Conservation (phyloP, 768 basidiomycete species). For the Leccinum ochraceum region DNA sequence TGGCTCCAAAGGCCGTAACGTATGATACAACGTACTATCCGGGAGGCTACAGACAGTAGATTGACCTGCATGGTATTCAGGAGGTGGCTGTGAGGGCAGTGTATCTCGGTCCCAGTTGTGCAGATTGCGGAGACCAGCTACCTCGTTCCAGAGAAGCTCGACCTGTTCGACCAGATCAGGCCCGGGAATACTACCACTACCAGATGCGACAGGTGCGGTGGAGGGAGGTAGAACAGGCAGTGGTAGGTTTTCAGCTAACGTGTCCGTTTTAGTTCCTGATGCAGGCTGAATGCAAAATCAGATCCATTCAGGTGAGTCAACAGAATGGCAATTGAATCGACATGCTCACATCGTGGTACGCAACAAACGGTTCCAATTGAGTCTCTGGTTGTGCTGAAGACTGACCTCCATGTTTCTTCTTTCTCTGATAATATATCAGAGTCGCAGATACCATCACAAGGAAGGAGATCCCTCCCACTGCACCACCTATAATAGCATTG, state of each 20-base stretch:
- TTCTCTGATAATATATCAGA: background rate
- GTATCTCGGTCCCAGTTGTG: background rate
- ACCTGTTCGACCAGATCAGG: background rate
- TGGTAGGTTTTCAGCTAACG: too few species aligned
- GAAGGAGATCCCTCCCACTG: conserved; percentile 1
- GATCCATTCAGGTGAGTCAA: too few species aligned
- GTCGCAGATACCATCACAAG: background rate
- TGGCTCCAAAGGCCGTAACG: too few species aligned
- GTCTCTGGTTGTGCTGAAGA: background rate
- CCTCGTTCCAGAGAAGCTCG: background rate
- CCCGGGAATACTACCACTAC: background rate
- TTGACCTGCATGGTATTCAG: background rate
- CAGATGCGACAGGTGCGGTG: too few species aligned
- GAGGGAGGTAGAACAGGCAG: too few species aligned
- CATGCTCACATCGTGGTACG: background rate
- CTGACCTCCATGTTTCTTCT: background rate
- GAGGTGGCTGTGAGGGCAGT: conserved; percentile 1
- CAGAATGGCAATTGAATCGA: too few species aligned
- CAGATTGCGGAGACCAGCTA: background rate
- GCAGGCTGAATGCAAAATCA: too few species aligned
- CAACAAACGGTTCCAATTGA: background rate
- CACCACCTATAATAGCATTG: conserved; percentile 10
- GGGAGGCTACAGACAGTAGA: too few species aligned
- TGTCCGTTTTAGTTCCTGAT: too few species aligned
- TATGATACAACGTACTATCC: too few species aligned